phyloP scores from a whole-genome alignment of 257 asterid species.

The Primulina tabacum region DNA sequence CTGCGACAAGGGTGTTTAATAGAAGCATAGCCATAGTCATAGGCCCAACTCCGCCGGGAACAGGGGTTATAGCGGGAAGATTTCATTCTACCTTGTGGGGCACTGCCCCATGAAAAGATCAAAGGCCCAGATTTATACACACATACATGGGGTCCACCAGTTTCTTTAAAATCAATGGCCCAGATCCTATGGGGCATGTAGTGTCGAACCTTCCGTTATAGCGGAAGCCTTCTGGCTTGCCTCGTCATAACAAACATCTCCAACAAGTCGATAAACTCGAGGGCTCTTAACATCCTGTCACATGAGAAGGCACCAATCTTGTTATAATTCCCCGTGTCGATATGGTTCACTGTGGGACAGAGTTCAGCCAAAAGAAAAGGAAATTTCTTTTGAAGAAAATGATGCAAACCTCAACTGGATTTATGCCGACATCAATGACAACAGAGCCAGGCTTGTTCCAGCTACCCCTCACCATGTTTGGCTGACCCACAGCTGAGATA shows the following conservation, averaged over 20 bases:
- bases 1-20: conserved; percentile 81
- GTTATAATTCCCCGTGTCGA: not conserved
- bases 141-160: too few species aligned
- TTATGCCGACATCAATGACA: conserved; percentile 83
- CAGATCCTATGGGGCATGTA: too few species aligned
- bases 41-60: conserved; percentile 98
- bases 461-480: conserved; percentile 91
- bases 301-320: not conserved
- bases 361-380: not conserved
- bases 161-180: too few species aligned
- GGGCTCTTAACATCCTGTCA: conserved; percentile 61
- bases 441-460: conserved; percentile 95
- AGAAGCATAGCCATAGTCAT: conserved; percentile 98
- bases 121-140: too few species aligned
- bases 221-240: conserved; percentile 90
- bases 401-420: conserved; percentile 65
- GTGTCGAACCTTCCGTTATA: too few species aligned
- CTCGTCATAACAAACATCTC: conserved; percentile 92
- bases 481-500: conserved; percentile 76
- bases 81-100: too few species aligned
- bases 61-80: conserved; percentile 95
- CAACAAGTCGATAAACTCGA: conserved; percentile 76
- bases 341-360: not conserved
- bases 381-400: too few species aligned
- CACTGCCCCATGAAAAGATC: too few species aligned